A percentile compares a stretch with the other conserved stretches of the same genome.
Conservation (phyloP, 164 flowering plant species). For the Umbilicus rupestris region DNA sequence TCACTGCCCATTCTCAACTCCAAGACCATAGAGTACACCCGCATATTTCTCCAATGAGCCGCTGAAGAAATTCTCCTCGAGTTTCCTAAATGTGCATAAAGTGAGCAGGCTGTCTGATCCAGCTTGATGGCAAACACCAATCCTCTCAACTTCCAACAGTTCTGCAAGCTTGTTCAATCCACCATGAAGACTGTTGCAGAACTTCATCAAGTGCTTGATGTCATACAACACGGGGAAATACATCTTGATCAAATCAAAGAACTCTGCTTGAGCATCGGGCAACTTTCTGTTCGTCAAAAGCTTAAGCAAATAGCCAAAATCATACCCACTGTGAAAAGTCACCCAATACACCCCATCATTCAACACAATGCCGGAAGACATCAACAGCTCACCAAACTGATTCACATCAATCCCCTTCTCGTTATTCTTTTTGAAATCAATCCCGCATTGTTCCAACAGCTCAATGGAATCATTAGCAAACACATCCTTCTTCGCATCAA, state of each 20-base stretch:
- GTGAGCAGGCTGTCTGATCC: conserved; percentile 35
- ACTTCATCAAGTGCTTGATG: conserved; percentile 30
- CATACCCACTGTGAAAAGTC: conserved; percentile 29
- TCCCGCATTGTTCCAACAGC: conserved; percentile 23
- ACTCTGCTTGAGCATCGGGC: conserved; percentile 25
- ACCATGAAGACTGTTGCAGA: conserved; percentile 28
- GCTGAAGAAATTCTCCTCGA: conserved; percentile 23
- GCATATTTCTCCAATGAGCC: conserved; percentile 25
- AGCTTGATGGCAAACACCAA: conserved; percentile 30
- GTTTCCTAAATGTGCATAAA: conserved; percentile 24
- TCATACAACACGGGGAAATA: conserved; percentile 25
- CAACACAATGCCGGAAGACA: conserved; percentile 27
- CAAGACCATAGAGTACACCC: conserved; percentile 28
- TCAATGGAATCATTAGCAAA: conserved; percentile 23
- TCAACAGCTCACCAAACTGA: conserved; percentile 24
- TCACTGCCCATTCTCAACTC: conserved; percentile 13
- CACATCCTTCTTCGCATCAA: conserved; percentile 21
- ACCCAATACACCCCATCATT: conserved; percentile 25
- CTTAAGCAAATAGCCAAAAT: conserved; percentile 31
- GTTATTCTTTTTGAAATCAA: conserved; percentile 20
- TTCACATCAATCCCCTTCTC: conserved; percentile 22
- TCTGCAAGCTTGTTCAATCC: conserved; percentile 32
- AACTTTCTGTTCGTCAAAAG: conserved; percentile 18
- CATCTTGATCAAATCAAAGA: conserved; percentile 20
- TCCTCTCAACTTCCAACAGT: conserved; percentile 27